Evolutionary conservation across 2,329 filamentous ascomycete genomes (phyloP).

Genomic region (Emergomyces africanus): DNA sequence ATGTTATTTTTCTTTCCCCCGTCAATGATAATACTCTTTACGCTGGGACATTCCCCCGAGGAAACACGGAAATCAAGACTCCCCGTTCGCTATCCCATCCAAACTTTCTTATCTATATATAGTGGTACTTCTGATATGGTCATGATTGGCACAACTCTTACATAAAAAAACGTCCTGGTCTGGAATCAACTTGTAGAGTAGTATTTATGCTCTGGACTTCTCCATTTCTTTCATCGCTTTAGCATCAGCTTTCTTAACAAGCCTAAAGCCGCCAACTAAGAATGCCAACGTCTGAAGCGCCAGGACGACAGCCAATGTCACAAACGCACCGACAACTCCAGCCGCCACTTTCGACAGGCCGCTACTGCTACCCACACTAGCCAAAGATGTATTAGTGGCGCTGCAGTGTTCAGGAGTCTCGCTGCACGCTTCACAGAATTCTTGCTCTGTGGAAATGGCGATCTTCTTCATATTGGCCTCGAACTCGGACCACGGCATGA

Average conservation of each 20-base stretch:
- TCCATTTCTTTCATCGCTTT: neutral
- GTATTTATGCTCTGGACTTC: slow-evolving; percentile 2
- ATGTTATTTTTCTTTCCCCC: too few relatives aligned
- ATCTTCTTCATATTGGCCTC: slow-evolving; percentile 50
- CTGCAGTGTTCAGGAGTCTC: slow-evolving; percentile 58
- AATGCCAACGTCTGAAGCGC: slow-evolving; percentile 42
- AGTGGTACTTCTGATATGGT: neutral
- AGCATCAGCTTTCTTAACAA: slow-evolving; percentile 40
- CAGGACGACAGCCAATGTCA: slow-evolving; percentile 52
- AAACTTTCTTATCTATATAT: too few relatives aligned
- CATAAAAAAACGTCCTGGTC: neutral
- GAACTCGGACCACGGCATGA: slow-evolving; percentile 59
- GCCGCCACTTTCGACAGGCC: slow-evolving; percentile 59
- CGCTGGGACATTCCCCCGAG: too few relatives aligned
- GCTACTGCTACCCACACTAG: slow-evolving; percentile 14
- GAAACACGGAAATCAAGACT: too few relatives aligned
- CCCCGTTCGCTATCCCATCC: neutral
- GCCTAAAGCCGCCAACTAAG: slow-evolving; percentile 43
- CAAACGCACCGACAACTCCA: slow-evolving; percentile 65
- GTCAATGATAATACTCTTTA: too few relatives aligned
- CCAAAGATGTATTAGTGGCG: slow-evolving; percentile 18
- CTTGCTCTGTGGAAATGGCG: slow-evolving; percentile 47
- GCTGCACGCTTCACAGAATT: slow-evolving; percentile 67
- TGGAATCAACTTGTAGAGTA: neutral
- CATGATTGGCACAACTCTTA: neutral